phyloP scores from a whole-genome alignment of 768 basidiomycete species.

The Suillus cothurnatus region DNA sequence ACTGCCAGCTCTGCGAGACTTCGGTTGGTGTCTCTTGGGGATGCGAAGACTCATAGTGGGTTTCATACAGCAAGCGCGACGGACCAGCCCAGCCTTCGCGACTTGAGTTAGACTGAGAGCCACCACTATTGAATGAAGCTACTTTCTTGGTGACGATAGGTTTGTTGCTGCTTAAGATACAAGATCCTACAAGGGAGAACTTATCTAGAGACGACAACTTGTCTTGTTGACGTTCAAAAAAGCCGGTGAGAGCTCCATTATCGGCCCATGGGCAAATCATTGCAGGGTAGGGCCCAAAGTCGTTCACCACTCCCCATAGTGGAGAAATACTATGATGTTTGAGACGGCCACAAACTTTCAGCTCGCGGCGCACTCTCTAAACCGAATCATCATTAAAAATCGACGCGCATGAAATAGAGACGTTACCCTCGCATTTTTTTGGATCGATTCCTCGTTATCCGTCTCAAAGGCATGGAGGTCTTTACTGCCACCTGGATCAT shows the following conservation, averaged over 20 bases:
- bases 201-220: neutral
- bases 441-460: neutral
- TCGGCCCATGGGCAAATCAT: neutral
- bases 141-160: constrained; percentile 27
- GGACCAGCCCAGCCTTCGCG: constrained; percentile 23
- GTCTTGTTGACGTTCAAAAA: neutral
- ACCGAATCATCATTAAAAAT: neutral
- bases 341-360: neutral
- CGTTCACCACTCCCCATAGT: neutral
- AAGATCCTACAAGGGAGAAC: neutral
- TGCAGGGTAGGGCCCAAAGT: neutral
- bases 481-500: neutral
- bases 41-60: constrained; percentile 26
- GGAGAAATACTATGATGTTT: neutral
- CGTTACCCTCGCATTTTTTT: neutral
- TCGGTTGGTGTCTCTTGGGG: constrained; percentile 32
- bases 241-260: neutral
- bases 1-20: constrained; percentile 29
- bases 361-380: neutral
- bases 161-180: constrained; percentile 20
- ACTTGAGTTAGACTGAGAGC: constrained; percentile 23
- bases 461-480: neutral
- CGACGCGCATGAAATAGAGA: neutral
- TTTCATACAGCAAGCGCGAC: constrained; percentile 25
- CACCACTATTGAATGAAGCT: constrained; percentile 21